Conservation (phyloP, 306 rosid genomes). For the Trifolium fragiferum region DNA sequence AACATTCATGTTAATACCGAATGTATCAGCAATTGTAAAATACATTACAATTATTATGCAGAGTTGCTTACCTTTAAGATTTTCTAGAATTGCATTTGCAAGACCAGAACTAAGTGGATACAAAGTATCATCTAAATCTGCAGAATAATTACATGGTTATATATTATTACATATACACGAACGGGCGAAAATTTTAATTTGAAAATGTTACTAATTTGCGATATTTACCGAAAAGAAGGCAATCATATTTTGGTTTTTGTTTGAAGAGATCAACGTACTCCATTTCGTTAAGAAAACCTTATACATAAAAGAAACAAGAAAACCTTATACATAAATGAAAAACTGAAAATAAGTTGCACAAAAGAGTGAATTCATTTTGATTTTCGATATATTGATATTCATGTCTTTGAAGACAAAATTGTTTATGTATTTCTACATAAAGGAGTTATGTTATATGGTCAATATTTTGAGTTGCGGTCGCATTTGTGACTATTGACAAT, state of each 20-base stretch:
- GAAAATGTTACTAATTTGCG: constrained; percentile 13
- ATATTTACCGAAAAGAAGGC: constrained; percentile 89
- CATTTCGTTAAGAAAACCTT: constrained; percentile 60
- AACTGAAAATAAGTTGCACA: constrained; percentile 37
- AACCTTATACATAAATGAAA: constrained; percentile 39
- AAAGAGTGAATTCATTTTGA: constrained; percentile 18
- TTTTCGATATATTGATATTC: neutral
- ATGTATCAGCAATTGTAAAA: neutral
- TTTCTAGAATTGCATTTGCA: constrained; percentile 61
- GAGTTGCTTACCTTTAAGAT: constrained; percentile 68
- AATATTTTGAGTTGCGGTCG: neutral
- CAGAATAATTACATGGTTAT: constrained; percentile 31
- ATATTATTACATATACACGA: neutral
- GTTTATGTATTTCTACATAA: no score
- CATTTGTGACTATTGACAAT: neutral
- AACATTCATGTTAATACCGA: constrained; percentile 16
- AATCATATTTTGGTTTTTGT: constrained; percentile 79
- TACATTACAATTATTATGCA: neutral
- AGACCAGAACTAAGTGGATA: constrained; percentile 87
- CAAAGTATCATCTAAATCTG: constrained; percentile 96
- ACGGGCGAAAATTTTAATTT: constrained; percentile 13
- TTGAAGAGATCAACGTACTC: constrained; percentile 61
- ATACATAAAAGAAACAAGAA: constrained; percentile 30
- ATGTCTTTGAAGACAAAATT: neutral
- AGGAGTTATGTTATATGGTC: neutral